Evolutionary conservation across 1,284 basidiomycete genomes (phyloP), one percentile per base, ranked within the genome.

Genomic region (Trametes versicolor): DNA sequence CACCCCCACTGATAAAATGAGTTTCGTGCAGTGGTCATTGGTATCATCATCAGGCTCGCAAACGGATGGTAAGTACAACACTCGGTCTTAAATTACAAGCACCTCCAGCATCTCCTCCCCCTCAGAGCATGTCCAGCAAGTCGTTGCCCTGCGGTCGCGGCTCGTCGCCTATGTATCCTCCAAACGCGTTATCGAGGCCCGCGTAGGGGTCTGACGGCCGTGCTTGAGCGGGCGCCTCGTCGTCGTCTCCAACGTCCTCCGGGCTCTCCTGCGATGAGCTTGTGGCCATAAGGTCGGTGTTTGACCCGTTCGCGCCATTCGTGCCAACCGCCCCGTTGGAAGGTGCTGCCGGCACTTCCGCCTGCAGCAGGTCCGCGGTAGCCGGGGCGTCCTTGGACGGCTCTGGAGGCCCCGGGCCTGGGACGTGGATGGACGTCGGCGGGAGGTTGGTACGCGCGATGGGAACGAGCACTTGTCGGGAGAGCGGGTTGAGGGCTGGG

Each of bases 401-500:
- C 77, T 91, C 89, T 45, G 81, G 75, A 15, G 91, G 91, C 4
- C 89, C 90, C n/a, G 90, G 89, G 1, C 91, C 91, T 6, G 85
- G 71, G 8, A 93, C 80, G 51, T 77, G 79, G 58, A 91, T 77
- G 4, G 81, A 71, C 13, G 78, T 64, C 1, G 80, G 74, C 1
- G 87, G 86, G 49, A 88, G 82, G 66, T 81, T 80, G 8, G 82
- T 75, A 17, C 87, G 86, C 53, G 85, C 72, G 12, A 90, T 75
- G 9, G 89, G 82, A 13, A 94, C 83, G n/a, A 94, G 83, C 36
- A 88, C 89, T 57, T 88, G 84, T 61, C 90, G 85, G 2, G 92
- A 94, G 68, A 90, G 83, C 2, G 85, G 73, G 72, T 95, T 95
- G 48, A 95, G 81, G 3, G 93, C 93, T 25, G 93, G 91, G 66